Percentiles rank a stretch among this genome's conserved stretches.
Conservation (phyloP, 2,329 filamentous ascomycete genomes). For the Ophiocordyceps camponoti-leonardi region DNA sequence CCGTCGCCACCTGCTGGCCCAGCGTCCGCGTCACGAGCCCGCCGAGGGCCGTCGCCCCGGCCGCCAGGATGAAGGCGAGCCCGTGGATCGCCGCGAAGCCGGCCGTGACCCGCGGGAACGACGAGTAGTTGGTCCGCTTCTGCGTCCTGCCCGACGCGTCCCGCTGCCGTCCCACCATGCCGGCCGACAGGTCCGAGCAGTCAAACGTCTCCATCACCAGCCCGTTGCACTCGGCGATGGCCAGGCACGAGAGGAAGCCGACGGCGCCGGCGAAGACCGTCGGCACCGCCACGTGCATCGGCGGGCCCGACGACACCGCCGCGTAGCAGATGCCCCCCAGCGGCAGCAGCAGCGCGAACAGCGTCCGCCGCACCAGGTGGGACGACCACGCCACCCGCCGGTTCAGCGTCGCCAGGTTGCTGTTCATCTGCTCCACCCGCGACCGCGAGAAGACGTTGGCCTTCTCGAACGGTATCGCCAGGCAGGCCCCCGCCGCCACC, state of each 20-base stretch:
- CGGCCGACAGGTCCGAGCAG: conserved; percentile 60
- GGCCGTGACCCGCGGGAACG: conserved; percentile 55
- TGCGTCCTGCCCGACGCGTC: conserved; percentile 19
- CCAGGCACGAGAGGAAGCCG: conserved; percentile 55
- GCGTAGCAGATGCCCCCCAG: conserved; percentile 52
- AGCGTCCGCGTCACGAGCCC: conserved; percentile 48
- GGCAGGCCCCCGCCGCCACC: conserved; percentile 49
- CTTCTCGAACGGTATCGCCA: conserved; percentile 59
- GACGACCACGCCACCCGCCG: conserved; percentile 51
- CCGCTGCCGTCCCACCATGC: conserved; percentile 42
- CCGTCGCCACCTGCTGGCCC: conserved; percentile 50
- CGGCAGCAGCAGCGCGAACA: conserved; percentile 52
- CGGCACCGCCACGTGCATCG: conserved; percentile 43
- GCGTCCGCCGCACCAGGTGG: conserved; percentile 48
- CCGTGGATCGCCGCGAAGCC: conserved; percentile 56
- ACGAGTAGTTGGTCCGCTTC: conserved; percentile 53
- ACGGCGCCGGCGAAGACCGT: conserved; percentile 48
- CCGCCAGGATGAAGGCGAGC: conserved; percentile 52
- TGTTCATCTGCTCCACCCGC: conserved; percentile 38
- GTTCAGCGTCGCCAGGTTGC: conserved; percentile 50
- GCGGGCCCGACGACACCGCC: conserved; percentile 44
- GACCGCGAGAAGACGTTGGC: conserved; percentile 51
- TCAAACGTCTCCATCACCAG: conserved; percentile 71
- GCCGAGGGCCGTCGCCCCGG: conserved; percentile 49
- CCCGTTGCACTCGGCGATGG: conserved; percentile 59